Conservation (phyloP, 2,329 filamentous ascomycete genomes). For the Hawksworthiomyces lignivorus region DNA sequence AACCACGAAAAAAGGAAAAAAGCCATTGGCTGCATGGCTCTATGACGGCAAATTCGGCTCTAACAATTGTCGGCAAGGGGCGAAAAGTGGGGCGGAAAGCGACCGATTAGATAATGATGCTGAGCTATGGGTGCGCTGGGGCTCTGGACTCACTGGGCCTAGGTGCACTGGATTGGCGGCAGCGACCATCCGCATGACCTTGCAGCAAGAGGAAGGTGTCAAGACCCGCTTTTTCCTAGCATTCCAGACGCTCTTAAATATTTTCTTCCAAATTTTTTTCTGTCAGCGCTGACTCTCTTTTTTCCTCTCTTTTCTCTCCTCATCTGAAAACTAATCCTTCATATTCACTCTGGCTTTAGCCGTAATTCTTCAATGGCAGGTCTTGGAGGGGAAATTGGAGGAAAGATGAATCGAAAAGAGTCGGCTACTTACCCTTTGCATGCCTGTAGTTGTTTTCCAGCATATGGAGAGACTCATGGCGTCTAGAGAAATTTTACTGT, state of each 20-base stretch:
- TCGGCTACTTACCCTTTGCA: conserved; percentile 53
- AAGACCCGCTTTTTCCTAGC: too few relatives aligned
- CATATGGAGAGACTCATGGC: conserved; percentile 18
- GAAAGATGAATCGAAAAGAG: conserved; percentile 43
- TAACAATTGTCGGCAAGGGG: conserved; percentile 2
- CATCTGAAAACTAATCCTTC: conserved; percentile 43
- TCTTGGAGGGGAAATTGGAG: conserved; percentile 63
- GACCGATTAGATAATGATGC: too few relatives aligned
- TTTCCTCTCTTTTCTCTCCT: conserved; percentile 23
- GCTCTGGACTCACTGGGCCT: too few relatives aligned
- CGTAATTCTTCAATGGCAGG: conserved; percentile 44
- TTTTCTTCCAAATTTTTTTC: too few relatives aligned
- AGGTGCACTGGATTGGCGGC: too few relatives aligned
- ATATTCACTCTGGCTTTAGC: conserved; percentile 62
- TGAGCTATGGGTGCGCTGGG: background rate
- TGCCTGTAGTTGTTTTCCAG: conserved; percentile 18
- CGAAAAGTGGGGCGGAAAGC: conserved; percentile 7
- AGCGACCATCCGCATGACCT: too few relatives aligned
- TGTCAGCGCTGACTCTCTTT: too few relatives aligned
- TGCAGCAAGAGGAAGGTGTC: too few relatives aligned
- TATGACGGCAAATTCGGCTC: conserved; percentile 14
- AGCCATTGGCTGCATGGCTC: conserved; percentile 7
- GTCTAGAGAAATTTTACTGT: conserved; percentile 28
- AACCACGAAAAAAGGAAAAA: conserved; percentile 6
- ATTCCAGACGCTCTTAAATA: too few relatives aligned